phyloP scores from a whole-genome alignment of 805 yeast genomes.

The Candida oleophila region DNA sequence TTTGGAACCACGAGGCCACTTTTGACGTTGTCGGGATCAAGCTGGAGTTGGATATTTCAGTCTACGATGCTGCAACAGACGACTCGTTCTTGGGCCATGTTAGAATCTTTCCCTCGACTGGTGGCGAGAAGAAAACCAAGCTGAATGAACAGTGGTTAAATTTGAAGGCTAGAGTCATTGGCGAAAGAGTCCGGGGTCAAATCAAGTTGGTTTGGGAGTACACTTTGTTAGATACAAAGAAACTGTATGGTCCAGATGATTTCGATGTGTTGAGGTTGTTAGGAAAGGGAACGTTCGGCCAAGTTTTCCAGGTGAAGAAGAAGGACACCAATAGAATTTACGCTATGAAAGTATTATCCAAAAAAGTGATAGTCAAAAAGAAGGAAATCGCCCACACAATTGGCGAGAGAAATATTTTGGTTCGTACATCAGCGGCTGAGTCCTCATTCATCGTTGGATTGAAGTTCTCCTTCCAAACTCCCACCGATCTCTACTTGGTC shows the following conservation, averaged over 20 bases:
- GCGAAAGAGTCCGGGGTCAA: conserved; percentile 76
- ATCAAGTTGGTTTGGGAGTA: conserved; percentile 75
- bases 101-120: conserved; percentile 61
- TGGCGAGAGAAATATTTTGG: conserved; percentile 93
- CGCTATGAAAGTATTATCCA: conserved; percentile 96
- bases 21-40: conserved; percentile 87
- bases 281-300: conserved; percentile 98
- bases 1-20: conserved; percentile 89
- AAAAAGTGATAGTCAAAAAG: conserved; percentile 92
- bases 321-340: conserved; percentile 86
- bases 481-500: conserved; percentile 84
- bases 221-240: conserved; percentile 59
- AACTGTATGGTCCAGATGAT: conserved; percentile 89
- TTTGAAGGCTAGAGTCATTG: conserved; percentile 69
- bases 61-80: conserved; percentile 80
- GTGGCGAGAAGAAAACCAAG: conserved; percentile 34
- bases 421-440: conserved; percentile 83
- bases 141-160: conserved; percentile 68
- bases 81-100: conserved; percentile 88
- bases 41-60: conserved; percentile 84
- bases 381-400: conserved; percentile 98
- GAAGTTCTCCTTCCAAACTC: conserved; percentile 95
- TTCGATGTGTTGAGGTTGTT: conserved; percentile 86
- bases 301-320: conserved; percentile 93
- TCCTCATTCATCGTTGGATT: conserved; percentile 94